Base-by-base conservation (phyloP, 495 filamentous ascomycete species). In the Melanomma pulvis-pyrius region DNA sequence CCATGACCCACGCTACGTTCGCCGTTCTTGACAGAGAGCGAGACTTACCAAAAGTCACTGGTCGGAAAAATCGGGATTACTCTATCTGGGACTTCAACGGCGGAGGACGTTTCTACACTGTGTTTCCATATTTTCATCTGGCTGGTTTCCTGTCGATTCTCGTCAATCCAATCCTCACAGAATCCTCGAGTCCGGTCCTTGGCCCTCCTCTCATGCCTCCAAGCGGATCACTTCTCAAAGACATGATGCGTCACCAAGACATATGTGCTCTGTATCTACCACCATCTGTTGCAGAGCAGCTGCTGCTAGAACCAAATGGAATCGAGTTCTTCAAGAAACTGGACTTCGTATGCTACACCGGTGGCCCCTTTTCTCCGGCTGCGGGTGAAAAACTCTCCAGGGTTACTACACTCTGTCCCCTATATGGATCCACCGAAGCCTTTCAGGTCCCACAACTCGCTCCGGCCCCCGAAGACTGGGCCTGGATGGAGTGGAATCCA, bases 51-150 rank as follows among this genome's bases (percentile, higher is more conserved):
- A 57, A 11, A 1, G 32, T 46, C 12, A 48, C 47, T 15, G 62
- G 62, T 1, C 30, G 62, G 7, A 21, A 28, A 24, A 65, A 61
- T 12, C 21, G 57, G 9, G 67, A 66, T 50, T 65, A 65, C 29
- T 70, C 67, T 8, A 44, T 62, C 22, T 70, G 55, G 62, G 55
- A 66, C 39, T 69, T 63, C 49, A 36, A 64, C 5, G 62, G 48
- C n/a, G 15, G 51, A 17, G 67, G 62, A 15, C 26, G 51, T 2
- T 66, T 65, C 56, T 70, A 61, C 52, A 57, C 55, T 7, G 34
- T 61, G 4, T 65, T 65, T 44, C 67, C 67, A 5, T 60, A 65
- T 22, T 69, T 65, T 34, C 67, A 65, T 36, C 48, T 69, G 11
- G 59, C 66, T 13, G 66, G 66, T 9, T 61, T 62, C 30, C 57